Evolutionary conservation across 306 rosid genomes (phyloP), one percentile per base, ranked within the genome.

Genomic region (Morella rubra): DNA sequence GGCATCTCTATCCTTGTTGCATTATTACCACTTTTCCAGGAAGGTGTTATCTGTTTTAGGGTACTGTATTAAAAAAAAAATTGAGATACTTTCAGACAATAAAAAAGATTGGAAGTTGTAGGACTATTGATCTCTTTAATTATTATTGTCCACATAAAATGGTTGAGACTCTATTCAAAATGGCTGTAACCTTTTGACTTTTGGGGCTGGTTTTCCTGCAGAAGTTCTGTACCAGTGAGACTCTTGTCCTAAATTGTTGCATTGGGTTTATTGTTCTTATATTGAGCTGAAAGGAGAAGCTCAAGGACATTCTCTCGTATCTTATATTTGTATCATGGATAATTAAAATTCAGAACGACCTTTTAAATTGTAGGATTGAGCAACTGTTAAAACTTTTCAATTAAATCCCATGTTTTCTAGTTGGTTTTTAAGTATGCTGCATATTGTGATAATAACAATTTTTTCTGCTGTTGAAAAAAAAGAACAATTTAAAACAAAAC

Each of bases 1-100:
- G 69, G 68, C 75, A 73, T 54, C 67, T 72, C 61, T 51, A 49
- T 72, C 58, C 5, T 67, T 82, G 66, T 73, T 74, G 37, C 40
- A 6, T 41, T 6, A 44, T 70, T 22, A 12, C 49, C 55, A 51
- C 13, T 61, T 81, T 64, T 51, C 69, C 46, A 55, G 76, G 44
- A 37, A 40, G 60, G 20, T 32, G 19, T 60, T 51, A 27, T 45
- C 66, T 68, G 52, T 82, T 20, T 58, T 84, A 77, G 76, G 66
- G 71, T 61, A 69, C 71, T 73, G 41, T 32, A 69, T 55, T 71
- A 64, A 69, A 64, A 69, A 64, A 69, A 27, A 69, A 72, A 27
- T 27, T 50, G 60, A 78, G 69, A 10, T 53, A 49, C 19, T 74
- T 15, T 70, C 10, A 47, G 46, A 56, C 44, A 46, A 58, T 11